Percentiles rank a stretch among this genome's conserved stretches.
phyloP scores from a whole-genome alignment of 2,329 filamentous ascomycete genomes.

The Fusarium dlaminii region DNA sequence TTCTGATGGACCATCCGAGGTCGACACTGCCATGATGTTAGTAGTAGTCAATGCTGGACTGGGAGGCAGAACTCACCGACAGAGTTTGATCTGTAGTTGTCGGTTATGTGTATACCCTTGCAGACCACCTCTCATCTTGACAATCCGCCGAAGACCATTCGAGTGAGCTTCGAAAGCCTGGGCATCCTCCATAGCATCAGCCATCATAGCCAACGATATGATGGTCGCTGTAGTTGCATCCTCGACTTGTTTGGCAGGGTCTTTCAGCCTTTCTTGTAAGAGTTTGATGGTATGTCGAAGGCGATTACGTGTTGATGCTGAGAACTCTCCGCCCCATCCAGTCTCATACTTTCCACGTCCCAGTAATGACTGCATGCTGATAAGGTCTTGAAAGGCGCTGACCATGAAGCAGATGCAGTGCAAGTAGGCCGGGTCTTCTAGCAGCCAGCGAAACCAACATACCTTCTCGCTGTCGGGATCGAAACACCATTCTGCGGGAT shows the following conservation, averaged over 20 bases:
- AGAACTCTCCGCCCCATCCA: constrained; percentile 10
- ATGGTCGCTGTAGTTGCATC: constrained; percentile 36
- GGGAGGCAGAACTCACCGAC: constrained; percentile 30
- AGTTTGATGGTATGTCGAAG: constrained; percentile 31
- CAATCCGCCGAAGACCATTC: constrained; percentile 37
- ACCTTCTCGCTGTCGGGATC: constrained; percentile 29
- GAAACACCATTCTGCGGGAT: constrained; percentile 45
- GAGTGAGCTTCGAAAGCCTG: constrained; percentile 36
- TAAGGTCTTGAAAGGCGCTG: constrained; percentile 33
- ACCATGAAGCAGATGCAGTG: constrained; percentile 41
- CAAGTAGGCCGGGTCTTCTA: constrained; percentile 39
- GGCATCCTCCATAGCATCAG: constrained; percentile 31
- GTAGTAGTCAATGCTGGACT: accelerated
- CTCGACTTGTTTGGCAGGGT: constrained; percentile 18
- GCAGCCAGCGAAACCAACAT: constrained; percentile 45
- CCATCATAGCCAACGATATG: constrained; percentile 35
- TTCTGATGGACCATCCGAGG: constrained; percentile 41
- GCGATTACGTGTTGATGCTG: constrained; percentile 8
- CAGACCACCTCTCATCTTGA: constrained; percentile 42
- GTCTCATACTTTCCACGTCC: neutral
- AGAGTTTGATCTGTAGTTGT: constrained; percentile 43
- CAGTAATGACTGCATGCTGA: neutral
- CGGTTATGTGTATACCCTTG: constrained; percentile 36
- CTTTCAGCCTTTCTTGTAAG: constrained; percentile 28
- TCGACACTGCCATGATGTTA: constrained; percentile 33